phyloP scores from a whole-genome alignment of 768 basidiomycete species.

The Lactarius hengduanensis region DNA sequence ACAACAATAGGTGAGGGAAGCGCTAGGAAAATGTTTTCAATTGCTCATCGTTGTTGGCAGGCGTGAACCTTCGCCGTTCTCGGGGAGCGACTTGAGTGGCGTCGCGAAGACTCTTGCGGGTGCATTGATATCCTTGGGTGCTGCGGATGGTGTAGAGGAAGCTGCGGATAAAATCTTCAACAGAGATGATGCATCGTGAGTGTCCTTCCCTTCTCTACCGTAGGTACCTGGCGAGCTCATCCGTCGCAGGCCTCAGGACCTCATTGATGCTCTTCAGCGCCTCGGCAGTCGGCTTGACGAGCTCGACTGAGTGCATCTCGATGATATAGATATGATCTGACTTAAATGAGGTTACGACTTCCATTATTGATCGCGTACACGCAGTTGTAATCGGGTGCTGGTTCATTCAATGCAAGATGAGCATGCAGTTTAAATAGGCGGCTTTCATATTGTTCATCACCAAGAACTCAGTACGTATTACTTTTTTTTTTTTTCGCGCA shows the following conservation, averaged over 20 bases:
- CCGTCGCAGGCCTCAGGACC: not conserved
- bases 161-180: too few relatives aligned
- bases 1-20: not conserved
- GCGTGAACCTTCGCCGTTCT: not conserved
- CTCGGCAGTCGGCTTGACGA: not conserved
- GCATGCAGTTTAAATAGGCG: not conserved
- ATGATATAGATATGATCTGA: not conserved
- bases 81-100: too few relatives aligned
- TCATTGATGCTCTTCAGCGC: not conserved
- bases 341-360: not conserved
- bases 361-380: not conserved
- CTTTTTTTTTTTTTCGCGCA: not conserved
- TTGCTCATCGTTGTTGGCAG: not conserved
- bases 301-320: not conserved
- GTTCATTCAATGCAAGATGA: not conserved
- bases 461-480: not conserved
- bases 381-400: not conserved
- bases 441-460: not conserved
- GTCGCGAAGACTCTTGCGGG: too few relatives aligned
- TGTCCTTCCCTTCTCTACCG: not conserved
- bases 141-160: too few relatives aligned
- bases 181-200: not conserved
- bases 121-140: too few relatives aligned
- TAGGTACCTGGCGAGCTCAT: not conserved
- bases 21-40: not conserved